phyloP scores from a whole-genome alignment of 2,329 filamentous ascomycete species.

The Aspergillus amoenus region DNA sequence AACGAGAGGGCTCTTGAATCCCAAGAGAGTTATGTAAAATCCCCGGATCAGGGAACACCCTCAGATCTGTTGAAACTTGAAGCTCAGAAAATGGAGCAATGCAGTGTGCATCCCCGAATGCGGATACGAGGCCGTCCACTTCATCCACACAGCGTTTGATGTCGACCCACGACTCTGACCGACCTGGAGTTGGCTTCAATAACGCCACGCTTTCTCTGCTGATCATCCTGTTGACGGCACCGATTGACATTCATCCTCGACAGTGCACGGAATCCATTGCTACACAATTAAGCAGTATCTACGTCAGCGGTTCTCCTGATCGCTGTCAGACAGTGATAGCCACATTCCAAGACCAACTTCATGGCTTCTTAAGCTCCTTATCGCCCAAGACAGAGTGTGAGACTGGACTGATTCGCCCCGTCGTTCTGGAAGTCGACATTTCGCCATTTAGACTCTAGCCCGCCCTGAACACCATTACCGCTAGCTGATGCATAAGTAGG shows the following conservation, averaged over 20 bases:
- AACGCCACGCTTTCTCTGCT: neutral
- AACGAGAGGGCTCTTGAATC: neutral
- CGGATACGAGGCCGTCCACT: neutral
- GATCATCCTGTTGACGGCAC: neutral
- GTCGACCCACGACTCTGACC: neutral
- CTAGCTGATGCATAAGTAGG: neutral
- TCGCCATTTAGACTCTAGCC: neutral
- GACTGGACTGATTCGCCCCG: neutral
- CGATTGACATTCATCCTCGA: neutral
- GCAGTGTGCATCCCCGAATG: neutral
- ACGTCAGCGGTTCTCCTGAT: constrained; percentile 1
- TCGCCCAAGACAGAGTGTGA: neutral
- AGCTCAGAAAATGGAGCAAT: neutral
- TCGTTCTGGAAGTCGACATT: neutral
- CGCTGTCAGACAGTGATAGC: neutral
- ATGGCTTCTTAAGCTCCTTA: neutral
- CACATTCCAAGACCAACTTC: neutral
- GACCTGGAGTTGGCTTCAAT: neutral
- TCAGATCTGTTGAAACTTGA: neutral
- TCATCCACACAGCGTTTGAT: constrained; percentile 2
- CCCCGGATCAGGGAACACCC: neutral
- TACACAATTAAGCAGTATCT: neutral
- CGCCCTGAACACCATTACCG: neutral
- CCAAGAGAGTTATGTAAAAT: neutral
- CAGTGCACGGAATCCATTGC: neutral